Evolutionary conservation across 2,329 filamentous ascomycete species (phyloP), one percentile per base, ranked within the genome.

Genomic region (Seiridium unicorne): DNA sequence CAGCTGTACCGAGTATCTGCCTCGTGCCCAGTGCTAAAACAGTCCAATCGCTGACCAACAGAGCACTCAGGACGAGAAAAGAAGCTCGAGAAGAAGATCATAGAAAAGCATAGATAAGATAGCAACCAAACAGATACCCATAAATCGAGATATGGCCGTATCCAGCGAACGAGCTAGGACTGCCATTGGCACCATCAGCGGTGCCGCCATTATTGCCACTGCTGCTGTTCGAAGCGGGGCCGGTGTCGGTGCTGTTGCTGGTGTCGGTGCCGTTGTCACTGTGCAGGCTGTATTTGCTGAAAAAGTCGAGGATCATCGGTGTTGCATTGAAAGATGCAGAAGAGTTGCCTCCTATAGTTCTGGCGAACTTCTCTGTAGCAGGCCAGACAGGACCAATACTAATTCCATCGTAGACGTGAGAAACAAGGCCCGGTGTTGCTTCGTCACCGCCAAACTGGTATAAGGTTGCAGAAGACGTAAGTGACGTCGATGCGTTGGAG

Each of bases 251-350:
- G 38, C 38, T 42, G 38, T 11, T 11, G 38, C 38, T 11, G 11
- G 38, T 42, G 38, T 42, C 38, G 38, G 38, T 42, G 11, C 38
- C 11, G 38, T 42, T 42, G 38, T 7, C 6, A 42, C 38, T 42
- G 11, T 42, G 11, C 38, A 42, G 38, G 11, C 11, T 42, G 38
- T 42, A 42, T 11, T 42, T 42, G 38, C 36, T 53, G 47, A 58
- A 58, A 44, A 58, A 58, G 4, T 53, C 57, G 26, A 58, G 49
- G 38, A 58, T 58, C 36, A 40, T 40, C 18, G 46, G 49, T 13
- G 46, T 58, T 18, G 57, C 57, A 58, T 58, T 58, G 48, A 58
- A 58, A 10, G 57, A 58, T 40, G 48, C 47, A 34, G 42, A 40
- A 36, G 11, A 18, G 10, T 35, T 13, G n/a, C 57, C 57, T 8